Evolutionary conservation across 495 filamentous ascomycete genomes (phyloP), one percentile per base, ranked within the genome.

Genomic region (Trichoderma virens): DNA sequence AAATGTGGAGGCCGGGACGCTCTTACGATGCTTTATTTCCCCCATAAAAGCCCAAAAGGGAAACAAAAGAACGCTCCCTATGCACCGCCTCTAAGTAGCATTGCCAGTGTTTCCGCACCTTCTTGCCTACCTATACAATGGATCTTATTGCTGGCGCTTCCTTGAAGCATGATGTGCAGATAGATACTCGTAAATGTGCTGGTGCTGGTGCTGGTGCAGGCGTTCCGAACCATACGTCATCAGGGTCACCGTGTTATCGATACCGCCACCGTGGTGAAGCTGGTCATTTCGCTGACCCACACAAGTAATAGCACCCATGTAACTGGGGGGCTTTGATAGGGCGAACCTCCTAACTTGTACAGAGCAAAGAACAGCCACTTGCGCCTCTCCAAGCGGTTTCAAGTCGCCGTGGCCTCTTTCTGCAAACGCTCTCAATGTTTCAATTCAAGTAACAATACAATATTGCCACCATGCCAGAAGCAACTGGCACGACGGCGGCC

Each of bases 401-500:
- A 28, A 16, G 28, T 51, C 16, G 5, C 23, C 20, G n/a, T 5
- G 27, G 11, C 5, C 16, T 56, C 1, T 56, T 1, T 27, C n/a
- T 30, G 5, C 23, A 28, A 11, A 56, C 13, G 13, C 51, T 56
- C 51, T 56, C 51, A 27, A 56, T 56, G 51, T 56, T 27, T 20
- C 27, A 30, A 7, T 56, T 30, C 14, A 56, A 27, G 25, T 56
- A 61, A 13, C 59, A 20, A 34, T 38, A 39, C 35, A 11, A 30
- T 11, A 61, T 2, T 30, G 27, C 20, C 59, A 61, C 59, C 59
- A 34, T 34, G 59, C 59, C 59, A 56, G 51, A 56, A 61, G 7
- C 59, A 20, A 14, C 51, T 35, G 62, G 34, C 32, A 35, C 62
- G 20, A 35, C 63, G 54, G 54, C 67, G n/a, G 31, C 70, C 60